Base-by-base conservation (phyloP, 129 eudicot species). In the Tagetes patula region DNA sequence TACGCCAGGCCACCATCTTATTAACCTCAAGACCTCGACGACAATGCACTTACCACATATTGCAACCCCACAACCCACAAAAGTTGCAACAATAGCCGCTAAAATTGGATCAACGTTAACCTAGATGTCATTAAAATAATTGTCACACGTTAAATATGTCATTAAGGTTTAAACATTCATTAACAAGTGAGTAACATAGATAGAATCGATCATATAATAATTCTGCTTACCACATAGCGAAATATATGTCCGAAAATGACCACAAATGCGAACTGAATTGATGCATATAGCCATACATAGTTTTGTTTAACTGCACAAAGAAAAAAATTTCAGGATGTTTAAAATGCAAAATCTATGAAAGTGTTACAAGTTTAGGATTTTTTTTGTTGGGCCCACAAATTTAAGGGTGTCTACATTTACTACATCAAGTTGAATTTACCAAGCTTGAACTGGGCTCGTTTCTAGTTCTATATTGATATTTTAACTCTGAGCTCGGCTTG, bases 251-350 rank as follows among this genome's bases (percentile, higher is more conserved):
- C 93, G 43, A 94, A 94, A 11, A 90, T 76, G 70, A 94, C 87
- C 60, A 94, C 99, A 63, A 85, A 80, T 40, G 87, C 87, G 63
- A 94, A 94, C 84, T 94, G 99, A 73, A 88, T 83, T 10, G 93
- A 86, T 54, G 99, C 96, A 70, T 94, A 94, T 67, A 91, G 84
- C 99, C 99, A 94, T 32, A 83, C 85, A 86, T 74, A 94, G 73
- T 88, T 80, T 83, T 77, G 85, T 85, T 80, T 81, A 73, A 86
- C 99, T 94, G 89, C 41, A 81, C 33, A 78, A 5, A 65, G 40
- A 8, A 79, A 45, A 77, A 10, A 32, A 53, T 3, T 13, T 54
- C 31, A 72, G 37, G 11, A 71, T 50, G 3, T 61, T 39, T 31
- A 42, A 50, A 39, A 2, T 0, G 13, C 8, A 9, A 69, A n/a